Evolutionary conservation across 2,329 filamentous ascomycete species (phyloP).

Genomic region (Cladophialophora bantiana): DNA sequence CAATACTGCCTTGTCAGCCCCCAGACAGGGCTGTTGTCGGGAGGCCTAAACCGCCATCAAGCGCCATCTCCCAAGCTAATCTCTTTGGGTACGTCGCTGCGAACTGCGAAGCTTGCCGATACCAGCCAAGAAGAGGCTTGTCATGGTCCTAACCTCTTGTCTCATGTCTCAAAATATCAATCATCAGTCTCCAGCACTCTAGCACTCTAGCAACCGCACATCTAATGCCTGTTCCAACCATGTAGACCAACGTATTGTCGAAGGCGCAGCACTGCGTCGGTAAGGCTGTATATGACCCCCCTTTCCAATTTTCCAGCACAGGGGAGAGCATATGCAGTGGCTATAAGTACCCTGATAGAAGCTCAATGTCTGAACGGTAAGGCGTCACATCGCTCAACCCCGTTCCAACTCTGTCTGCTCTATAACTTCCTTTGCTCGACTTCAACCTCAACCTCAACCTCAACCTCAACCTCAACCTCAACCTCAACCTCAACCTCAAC

Average conservation of each 20-base stretch:
- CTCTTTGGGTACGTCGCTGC: constrained; percentile 6
- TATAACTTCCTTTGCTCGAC: background rate
- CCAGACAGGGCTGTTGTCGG: background rate
- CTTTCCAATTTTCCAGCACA: background rate
- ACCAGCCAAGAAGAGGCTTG: background rate
- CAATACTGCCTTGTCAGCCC: background rate
- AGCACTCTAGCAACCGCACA: background rate
- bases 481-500: background rate
- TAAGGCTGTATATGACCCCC: background rate
- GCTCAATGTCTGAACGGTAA: background rate
- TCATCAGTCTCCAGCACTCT: background rate
- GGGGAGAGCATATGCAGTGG: background rate
- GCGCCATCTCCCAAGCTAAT: constrained; percentile 6
- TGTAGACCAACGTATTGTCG: background rate
- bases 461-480: background rate
- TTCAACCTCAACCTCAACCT: background rate
- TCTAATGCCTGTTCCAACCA: background rate
- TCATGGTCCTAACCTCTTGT: background rate
- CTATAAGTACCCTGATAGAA: background rate
- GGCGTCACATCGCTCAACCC: background rate
- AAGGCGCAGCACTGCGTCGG: constrained; percentile 8
- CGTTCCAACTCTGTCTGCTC: background rate
- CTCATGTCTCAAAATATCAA: constrained; percentile 11
- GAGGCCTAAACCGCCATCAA: background rate
- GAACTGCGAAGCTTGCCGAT: background rate